These are phyloP conservation scores for Apiospora aurea DNA, from an alignment of 2,329 filamentous ascomycete species.

Conservation along the genomic window DNA sequence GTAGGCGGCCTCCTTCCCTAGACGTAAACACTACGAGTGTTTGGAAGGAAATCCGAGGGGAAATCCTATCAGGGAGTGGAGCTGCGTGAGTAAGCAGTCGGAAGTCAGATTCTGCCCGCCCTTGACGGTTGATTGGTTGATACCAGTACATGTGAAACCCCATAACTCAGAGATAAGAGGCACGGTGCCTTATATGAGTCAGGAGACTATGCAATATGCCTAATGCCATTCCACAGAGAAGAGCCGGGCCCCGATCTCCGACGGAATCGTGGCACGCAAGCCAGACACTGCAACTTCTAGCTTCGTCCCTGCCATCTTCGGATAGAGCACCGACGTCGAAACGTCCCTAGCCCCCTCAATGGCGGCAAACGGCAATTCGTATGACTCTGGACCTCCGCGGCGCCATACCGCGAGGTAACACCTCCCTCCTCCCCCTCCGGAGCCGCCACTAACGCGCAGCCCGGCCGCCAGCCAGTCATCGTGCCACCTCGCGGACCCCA, in stretches of 20 bases:
- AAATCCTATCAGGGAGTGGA: neutral
- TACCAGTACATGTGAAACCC: neutral
- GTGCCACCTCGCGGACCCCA: neutral
- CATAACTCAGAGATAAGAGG: neutral
- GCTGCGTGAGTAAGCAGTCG: neutral
- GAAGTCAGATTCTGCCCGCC: neutral
- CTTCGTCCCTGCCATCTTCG: neutral
- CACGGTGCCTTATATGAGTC: neutral
- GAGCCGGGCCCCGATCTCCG: neutral
- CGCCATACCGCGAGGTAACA: neutral
- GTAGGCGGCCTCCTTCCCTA: no score
- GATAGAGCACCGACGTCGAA: neutral
- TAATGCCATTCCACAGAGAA: neutral
- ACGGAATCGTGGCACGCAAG: neutral
- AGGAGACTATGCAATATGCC: neutral
- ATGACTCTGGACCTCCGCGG: neutral
- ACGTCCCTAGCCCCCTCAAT: neutral
- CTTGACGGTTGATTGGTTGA: neutral
- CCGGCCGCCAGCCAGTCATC: neutral
- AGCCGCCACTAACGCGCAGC: neutral
- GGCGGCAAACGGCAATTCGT: neutral
- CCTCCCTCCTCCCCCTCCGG: neutral
- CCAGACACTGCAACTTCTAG: neutral
- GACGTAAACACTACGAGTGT: no score
- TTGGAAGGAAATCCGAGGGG: neutral